Base-by-base conservation (phyloP, 106 monocot genomes). In the Apostasia shenzhenica region DNA sequence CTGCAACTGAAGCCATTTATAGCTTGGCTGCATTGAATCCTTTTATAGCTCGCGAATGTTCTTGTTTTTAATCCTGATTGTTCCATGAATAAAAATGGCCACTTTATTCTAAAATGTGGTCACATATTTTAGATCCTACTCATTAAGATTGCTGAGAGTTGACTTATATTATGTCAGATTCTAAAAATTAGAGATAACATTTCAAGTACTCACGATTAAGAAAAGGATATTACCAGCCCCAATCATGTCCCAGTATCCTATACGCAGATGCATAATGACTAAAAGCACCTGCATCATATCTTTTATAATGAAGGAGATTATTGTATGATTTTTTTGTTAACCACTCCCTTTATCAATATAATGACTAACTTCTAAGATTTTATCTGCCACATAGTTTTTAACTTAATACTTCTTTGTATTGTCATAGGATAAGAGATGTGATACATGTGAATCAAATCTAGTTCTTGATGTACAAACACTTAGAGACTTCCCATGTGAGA, bases 401-500 rank as follows among this genome's bases (percentile, higher is more conserved):
- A 40, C 7, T 59, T 59, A 41, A 37, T 38, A 40, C 7, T 41
- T 59, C 38, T 40, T 40, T 55, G 76, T 58, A 10, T 61, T 12
- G 3, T 13, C 57, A 71, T 71, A 89, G 81, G 78, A 61, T 38
- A 77, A 79, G 58, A 56, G 45, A 7, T 70, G 38, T 67, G 67
- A 69, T 79, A 39, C 54, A 48, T 63, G 45, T 74, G 59, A 74
- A 61, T 77, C 66, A 66, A 70, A 78, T 70, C 52, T 68, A 48
- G 52, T 60, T 68, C 69, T 86, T 5, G 53, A 78, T 63, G 84
- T 91, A 42, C 95, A 95, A 76, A 89, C 95, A 61, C 84, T 95
- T 48, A 78, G 82, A 52, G 78, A 76, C 40, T 95, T 86, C 54
- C 91, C 95, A 5, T 10, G 68, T 61, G 86, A 86, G 67, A 92